A percentile compares a stretch with the other conserved stretches of the same genome.
Conservation (phyloP, 805 yeast genomes). For the Komagataella pseudopastoris region DNA sequence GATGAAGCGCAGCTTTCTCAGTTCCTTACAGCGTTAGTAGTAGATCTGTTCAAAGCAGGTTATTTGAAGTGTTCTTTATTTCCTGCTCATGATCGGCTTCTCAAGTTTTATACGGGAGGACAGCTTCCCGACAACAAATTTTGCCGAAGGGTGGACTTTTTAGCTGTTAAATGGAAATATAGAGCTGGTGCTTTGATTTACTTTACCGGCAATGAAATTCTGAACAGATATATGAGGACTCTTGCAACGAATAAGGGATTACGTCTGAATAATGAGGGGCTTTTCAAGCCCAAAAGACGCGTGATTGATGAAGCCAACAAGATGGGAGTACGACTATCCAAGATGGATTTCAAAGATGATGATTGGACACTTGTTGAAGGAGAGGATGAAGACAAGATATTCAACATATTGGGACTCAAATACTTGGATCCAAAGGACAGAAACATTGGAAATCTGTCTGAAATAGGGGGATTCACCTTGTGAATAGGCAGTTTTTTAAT, state of each 20-base stretch:
- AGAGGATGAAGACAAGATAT: constrained; percentile 28
- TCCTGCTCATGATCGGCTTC: constrained; percentile 3
- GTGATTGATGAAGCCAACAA: background rate
- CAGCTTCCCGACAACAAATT: constrained; percentile 13
- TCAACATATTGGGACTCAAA: constrained; percentile 26
- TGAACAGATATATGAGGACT: constrained; percentile 31
- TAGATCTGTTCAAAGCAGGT: constrained; percentile 2
- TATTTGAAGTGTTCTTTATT: constrained; percentile 11
- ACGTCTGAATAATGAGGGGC: constrained; percentile 28
- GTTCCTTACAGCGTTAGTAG: constrained; percentile 7
- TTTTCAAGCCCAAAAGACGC: constrained; percentile 13
- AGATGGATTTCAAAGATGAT: background rate
- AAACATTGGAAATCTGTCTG: constrained; percentile 6
- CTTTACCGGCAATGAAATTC: constrained; percentile 40
- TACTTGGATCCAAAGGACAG: constrained; percentile 21
- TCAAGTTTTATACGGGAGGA: constrained; percentile 23
- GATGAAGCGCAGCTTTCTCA: constrained; percentile 9
- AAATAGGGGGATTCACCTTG: background rate
- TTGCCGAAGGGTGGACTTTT: constrained; percentile 42
- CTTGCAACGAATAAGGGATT: constrained; percentile 25
- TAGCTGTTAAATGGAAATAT: constrained; percentile 29
- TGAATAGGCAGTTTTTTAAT: background rate
- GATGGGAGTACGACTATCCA: background rate
- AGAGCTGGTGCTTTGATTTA: constrained; percentile 35
- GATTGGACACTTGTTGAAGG: constrained; percentile 19